phyloP scores from a whole-genome alignment of 75 land plant genomes.

The Sequoia sempervirens region DNA sequence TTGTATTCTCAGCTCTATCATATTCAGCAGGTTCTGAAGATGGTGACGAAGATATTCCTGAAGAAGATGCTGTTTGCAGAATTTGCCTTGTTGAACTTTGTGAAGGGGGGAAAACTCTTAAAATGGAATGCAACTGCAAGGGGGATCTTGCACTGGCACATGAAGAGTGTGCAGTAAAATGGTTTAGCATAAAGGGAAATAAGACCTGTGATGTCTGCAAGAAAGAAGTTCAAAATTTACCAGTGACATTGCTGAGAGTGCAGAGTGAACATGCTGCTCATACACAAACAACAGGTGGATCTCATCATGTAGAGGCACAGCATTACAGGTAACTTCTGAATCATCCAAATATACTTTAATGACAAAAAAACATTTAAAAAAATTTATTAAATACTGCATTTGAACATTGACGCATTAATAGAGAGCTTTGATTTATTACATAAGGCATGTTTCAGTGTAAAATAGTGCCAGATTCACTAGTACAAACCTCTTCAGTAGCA shows the following conservation, averaged over 20 bases:
- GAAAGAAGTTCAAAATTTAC: conserved; percentile 59
- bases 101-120: conserved; percentile 72
- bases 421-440: background rate
- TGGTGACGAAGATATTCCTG: conserved; percentile 67
- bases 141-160: conserved; percentile 81
- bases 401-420: background rate
- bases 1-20: conserved; percentile 11
- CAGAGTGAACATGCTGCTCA: conserved; percentile 23
- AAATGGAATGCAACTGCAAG: conserved; percentile 81
- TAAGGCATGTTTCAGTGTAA: background rate
- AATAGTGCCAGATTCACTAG: background rate
- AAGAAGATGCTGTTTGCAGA: conserved; percentile 81
- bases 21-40: conserved; percentile 26
- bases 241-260: conserved; percentile 55
- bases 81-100: conserved; percentile 64
- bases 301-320: conserved; percentile 11
- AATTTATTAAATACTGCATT: background rate
- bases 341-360: background rate
- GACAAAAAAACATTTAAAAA: background rate
- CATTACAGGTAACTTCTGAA: conserved; percentile 35
- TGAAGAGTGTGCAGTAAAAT: conserved; percentile 70
- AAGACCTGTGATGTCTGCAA: conserved; percentile 73
- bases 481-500: background rate
- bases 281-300: conserved; percentile 6
- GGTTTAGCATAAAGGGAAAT: conserved; percentile 80